These are phyloP conservation scores for Circinella minor DNA, from an alignment of 371 early-diverging fungal genomes.

Conservation along the genomic window DNA sequence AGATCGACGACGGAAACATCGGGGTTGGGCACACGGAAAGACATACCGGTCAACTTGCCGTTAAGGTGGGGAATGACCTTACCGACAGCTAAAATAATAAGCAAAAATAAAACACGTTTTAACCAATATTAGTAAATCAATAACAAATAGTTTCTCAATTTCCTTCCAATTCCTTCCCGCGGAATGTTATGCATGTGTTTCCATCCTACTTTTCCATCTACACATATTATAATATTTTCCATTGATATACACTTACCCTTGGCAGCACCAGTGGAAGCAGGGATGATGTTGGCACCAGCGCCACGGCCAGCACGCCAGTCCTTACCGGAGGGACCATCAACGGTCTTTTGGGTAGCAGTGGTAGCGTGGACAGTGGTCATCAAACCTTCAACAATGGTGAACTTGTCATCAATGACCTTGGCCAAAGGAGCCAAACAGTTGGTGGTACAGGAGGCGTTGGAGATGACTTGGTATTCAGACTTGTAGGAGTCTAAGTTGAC, in stretches of 20 bases:
- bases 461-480: conserved; percentile 84
- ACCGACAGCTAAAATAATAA: conserved; percentile 78
- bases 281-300: conserved; percentile 98
- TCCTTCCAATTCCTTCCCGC: too few species aligned
- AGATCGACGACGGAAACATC: conserved; percentile 99
- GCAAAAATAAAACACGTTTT: background rate
- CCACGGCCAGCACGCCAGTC: conserved; percentile 98
- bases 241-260: conserved; percentile 53
- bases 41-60: conserved; percentile 99
- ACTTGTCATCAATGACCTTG: conserved; percentile 96
- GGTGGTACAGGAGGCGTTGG: conserved; percentile 99
- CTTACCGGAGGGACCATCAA: conserved; percentile 97
- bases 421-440: conserved; percentile 99
- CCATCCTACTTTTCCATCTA: background rate
- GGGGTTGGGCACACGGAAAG: conserved; percentile 97
- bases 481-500: conserved; percentile 96
- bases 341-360: conserved; percentile 99
- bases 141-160: too few species aligned
- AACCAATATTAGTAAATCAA: too few species aligned
- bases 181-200: background rate
- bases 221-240: too few species aligned
- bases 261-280: conserved; percentile 99
- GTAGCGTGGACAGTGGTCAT: conserved; percentile 99
- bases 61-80: conserved; percentile 97
- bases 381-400: conserved; percentile 81